phyloP scores from a whole-genome alignment of 2,329 filamentous ascomycete genomes.

The Colletotrichum tropicale region DNA sequence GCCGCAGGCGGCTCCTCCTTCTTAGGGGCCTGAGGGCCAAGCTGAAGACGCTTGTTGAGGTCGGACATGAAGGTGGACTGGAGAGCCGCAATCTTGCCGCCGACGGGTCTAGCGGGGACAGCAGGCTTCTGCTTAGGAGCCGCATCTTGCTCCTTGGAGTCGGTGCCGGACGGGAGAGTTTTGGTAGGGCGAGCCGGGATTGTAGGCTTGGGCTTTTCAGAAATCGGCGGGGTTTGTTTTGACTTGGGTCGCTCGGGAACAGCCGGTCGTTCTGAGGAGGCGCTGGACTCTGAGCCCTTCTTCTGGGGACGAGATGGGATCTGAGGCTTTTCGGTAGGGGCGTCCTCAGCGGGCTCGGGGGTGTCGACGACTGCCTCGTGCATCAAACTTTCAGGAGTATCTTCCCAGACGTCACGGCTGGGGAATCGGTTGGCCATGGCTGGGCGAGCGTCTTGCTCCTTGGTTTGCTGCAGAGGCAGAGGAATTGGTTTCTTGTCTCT shows the following conservation, averaged over 20 bases:
- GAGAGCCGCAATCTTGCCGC: constrained; percentile 87
- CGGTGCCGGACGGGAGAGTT: constrained; percentile 39
- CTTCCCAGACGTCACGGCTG: constrained; percentile 94
- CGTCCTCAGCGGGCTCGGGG: constrained; percentile 49
- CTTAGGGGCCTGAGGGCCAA: constrained; percentile 82
- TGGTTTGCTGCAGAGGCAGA: constrained; percentile 1
- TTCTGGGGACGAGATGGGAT: constrained; percentile 60
- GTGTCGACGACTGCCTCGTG: constrained; percentile 76
- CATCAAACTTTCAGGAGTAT: constrained; percentile 82
- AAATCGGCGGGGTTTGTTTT: constrained; percentile 46
- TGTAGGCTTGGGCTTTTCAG: constrained; percentile 62
- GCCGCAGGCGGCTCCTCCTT: constrained; percentile 23
- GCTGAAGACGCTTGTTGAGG: constrained; percentile 84
- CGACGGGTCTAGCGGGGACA: constrained; percentile 77
- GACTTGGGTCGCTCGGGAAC: constrained; percentile 61
- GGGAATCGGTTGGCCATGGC: constrained; percentile 76
- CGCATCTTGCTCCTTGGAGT: constrained; percentile 46
- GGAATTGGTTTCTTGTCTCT: constrained; percentile 47
- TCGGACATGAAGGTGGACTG: constrained; percentile 94
- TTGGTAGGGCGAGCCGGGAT: constrained; percentile 69
- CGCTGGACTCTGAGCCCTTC: constrained; percentile 36
- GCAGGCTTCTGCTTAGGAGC: constrained; percentile 78
- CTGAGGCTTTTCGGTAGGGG: constrained; percentile 59
- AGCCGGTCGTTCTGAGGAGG: constrained; percentile 42
- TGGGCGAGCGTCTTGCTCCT: constrained; percentile 54